phyloP scores from a whole-genome alignment of 768 basidiomycete genomes.

The Podaxis sp. region DNA sequence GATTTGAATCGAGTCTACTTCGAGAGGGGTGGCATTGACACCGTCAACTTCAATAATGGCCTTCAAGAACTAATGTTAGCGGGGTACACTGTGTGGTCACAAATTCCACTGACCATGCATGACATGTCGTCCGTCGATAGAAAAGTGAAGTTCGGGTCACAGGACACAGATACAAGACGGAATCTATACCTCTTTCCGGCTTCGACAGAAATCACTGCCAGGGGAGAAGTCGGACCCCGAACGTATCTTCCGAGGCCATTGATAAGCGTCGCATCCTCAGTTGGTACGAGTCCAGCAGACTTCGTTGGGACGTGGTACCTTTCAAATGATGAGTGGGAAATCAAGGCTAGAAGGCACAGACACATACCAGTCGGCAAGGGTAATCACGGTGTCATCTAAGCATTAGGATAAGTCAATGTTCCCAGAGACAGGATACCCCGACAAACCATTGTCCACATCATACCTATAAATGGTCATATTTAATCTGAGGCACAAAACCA shows the following conservation, averaged over 20 bases:
- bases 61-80: slow-evolving; percentile 11
- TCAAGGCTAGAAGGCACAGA: neutral
- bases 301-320: slow-evolving; percentile 28
- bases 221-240: slow-evolving; percentile 27
- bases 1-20: slow-evolving; percentile 31
- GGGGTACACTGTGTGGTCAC: too few relatives aligned
- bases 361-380: slow-evolving; percentile 41
- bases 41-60: slow-evolving; percentile 39
- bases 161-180: slow-evolving; percentile 42
- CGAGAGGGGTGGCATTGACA: slow-evolving; percentile 29
- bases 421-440: neutral
- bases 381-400: slow-evolving; percentile 40
- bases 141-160: slow-evolving; percentile 38
- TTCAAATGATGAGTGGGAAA: neutral
- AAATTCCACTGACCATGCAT: slow-evolving; percentile 25
- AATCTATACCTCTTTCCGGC: slow-evolving; percentile 40
- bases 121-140: slow-evolving; percentile 41
- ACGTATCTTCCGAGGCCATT: slow-evolving; percentile 47
- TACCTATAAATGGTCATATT: slow-evolving; percentile 14
- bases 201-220: slow-evolving; percentile 36
- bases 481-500: neutral
- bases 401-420: neutral
- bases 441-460: slow-evolving; percentile 41
- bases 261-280: slow-evolving; percentile 34
- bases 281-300: slow-evolving; percentile 23